Evolutionary conservation across 495 filamentous ascomycete genomes (phyloP).

Genomic region (Penicillium robsamsonii): DNA sequence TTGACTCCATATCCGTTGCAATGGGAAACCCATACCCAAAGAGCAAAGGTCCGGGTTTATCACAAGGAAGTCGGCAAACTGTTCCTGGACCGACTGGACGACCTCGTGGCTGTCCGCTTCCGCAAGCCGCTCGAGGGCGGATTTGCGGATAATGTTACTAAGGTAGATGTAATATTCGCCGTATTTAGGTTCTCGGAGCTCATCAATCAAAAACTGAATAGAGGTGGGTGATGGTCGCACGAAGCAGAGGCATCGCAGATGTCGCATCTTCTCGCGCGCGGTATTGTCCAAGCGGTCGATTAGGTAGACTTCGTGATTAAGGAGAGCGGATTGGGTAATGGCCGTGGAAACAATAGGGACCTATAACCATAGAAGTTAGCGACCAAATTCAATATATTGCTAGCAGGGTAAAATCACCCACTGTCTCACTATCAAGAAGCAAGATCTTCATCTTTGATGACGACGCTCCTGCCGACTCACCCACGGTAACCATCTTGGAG

Average conservation of each 20-base stretch:
- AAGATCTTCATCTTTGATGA: constrained; percentile 99
- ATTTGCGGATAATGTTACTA: constrained; percentile 96
- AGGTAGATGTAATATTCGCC: constrained; percentile 97
- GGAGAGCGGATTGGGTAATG: constrained; percentile 91
- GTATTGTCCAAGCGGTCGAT: constrained; percentile 92
- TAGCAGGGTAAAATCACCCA: constrained; percentile 44
- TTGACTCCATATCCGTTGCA: constrained; percentile 69
- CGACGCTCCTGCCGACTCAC: constrained; percentile 68
- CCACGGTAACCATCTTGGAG: constrained; percentile 91
- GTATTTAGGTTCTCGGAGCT: constrained; percentile 94
- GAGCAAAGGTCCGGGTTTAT: constrained; percentile 94
- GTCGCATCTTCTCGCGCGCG: constrained; percentile 95
- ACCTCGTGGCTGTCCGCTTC: constrained; percentile 99
- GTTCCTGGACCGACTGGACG: constrained; percentile 86
- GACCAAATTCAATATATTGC: background rate
- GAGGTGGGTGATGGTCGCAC: constrained; percentile 87
- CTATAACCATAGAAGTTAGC: constrained; percentile 37
- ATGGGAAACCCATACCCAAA: constrained; percentile 69
- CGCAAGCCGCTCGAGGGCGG: constrained; percentile 87
- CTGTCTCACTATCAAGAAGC: constrained; percentile 90
- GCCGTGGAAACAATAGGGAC: constrained; percentile 89
- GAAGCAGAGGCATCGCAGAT: constrained; percentile 90
- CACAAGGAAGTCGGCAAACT: constrained; percentile 92
- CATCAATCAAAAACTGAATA: constrained; percentile 90
- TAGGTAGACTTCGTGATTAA: constrained; percentile 96